phyloP scores from a whole-genome alignment of 768 basidiomycete genomes.

The Lactarius hengduanensis region DNA sequence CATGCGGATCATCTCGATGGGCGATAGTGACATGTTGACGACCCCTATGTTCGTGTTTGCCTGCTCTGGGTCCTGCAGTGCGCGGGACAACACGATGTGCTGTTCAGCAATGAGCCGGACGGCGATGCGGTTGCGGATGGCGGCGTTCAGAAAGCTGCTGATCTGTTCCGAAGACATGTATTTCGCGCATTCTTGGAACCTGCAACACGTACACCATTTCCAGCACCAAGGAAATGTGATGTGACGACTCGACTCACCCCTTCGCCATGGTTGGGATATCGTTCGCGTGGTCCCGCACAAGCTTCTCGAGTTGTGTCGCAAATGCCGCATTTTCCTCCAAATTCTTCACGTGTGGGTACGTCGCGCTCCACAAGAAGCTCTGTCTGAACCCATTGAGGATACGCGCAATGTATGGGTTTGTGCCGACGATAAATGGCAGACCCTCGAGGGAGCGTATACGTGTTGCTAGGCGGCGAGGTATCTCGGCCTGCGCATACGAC shows the following conservation, averaged over 20 bases:
- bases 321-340: conserved; percentile 71
- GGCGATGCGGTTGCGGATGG: conserved; percentile 84
- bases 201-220: conserved; percentile 32
- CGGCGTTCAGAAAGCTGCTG: conserved; percentile 75
- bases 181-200: conserved; percentile 82
- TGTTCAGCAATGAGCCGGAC: conserved; percentile 89
- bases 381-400: conserved; percentile 65
- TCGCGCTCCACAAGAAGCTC: conserved; percentile 69
- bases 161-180: conserved; percentile 84
- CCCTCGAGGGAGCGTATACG: conserved; percentile 72
- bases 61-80: conserved; percentile 45
- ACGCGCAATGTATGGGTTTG: conserved; percentile 80
- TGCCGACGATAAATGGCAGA: conserved; percentile 85
- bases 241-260: conserved; percentile 49
- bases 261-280: conserved; percentile 91
- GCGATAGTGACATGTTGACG: conserved; percentile 71
- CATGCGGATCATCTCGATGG: conserved; percentile 68
- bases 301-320: conserved; percentile 59
- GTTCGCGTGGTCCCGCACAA: conserved; percentile 78
- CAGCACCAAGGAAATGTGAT: conserved; percentile 1
- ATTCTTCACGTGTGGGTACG: conserved; percentile 60
- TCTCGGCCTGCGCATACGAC: conserved; percentile 68
- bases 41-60: conserved; percentile 59
- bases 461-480: conserved; percentile 72
- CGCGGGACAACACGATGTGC: conserved; percentile 80